A percentile compares a stretch with the other conserved stretches of the same genome.
These are phyloP conservation scores for Coemansia sp. DNA, from an alignment of 192 early-diverging fungal species.

Conservation along the genomic window DNA sequence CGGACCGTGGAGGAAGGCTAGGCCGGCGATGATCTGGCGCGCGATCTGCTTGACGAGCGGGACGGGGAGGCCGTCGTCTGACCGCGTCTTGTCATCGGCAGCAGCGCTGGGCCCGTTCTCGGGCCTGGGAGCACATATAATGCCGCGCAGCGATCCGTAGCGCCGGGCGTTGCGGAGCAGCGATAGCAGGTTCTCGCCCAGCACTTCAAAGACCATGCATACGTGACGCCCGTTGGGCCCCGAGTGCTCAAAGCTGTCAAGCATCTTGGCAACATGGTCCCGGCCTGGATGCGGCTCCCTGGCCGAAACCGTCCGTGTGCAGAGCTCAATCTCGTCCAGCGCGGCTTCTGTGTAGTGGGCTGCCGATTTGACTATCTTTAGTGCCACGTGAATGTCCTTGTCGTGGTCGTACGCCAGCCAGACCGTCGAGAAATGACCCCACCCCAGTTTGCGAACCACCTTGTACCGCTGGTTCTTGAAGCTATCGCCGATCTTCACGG, in stretches of 20 bases:
- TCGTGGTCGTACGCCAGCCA: constrained; percentile 83
- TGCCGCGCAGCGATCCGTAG: constrained; percentile 34
- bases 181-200: constrained; percentile 90
- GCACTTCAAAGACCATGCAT: constrained; percentile 96
- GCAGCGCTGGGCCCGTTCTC: background rate
- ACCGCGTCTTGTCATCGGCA: constrained; percentile 14
- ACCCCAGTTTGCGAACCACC: constrained; percentile 91
- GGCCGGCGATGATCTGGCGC: constrained; percentile 81
- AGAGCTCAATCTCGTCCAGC: constrained; percentile 90
- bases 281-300: constrained; percentile 32
- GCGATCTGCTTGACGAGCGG: constrained; percentile 85
- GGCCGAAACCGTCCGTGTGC: constrained; percentile 65
- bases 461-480: constrained; percentile 76
- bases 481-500: constrained; percentile 73
- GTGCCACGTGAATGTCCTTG: constrained; percentile 76
- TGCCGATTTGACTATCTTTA: constrained; percentile 97
- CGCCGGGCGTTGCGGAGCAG: constrained; percentile 64
- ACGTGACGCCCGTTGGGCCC: constrained; percentile 91
- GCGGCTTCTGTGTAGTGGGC: constrained; percentile 94
- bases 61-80: constrained; percentile 67
- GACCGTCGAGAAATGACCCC: constrained; percentile 98
- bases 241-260: constrained; percentile 85
- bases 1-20: constrained; percentile 90
- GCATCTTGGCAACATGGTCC: constrained; percentile 72
- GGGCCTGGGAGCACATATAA: constrained; percentile 1